Percentiles rank a stretch among this genome's conserved stretches.
Conservation (phyloP, 176 grass and related monocot species). For the Echinochloa phyllopogon region DNA sequence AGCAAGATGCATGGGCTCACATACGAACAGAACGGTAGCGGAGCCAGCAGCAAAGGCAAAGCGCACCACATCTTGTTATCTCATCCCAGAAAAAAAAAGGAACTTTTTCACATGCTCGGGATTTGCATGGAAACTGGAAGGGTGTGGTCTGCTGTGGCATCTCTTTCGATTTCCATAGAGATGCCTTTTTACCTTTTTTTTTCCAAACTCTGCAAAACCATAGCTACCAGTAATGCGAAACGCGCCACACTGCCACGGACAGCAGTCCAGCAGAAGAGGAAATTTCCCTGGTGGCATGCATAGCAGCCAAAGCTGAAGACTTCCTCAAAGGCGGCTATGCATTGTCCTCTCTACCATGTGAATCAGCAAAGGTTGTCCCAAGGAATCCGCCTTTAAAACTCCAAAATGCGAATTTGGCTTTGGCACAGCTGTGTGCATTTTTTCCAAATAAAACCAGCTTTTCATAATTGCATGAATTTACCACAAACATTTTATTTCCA, state of each 20-base stretch:
- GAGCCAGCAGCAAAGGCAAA: constrained; percentile 17
- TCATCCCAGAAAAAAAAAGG: neutral
- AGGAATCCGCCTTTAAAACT: neutral
- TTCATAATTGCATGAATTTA: neutral
- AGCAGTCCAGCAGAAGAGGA: constrained; percentile 4
- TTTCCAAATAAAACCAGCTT: neutral
- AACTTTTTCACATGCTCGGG: neutral
- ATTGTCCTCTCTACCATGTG: neutral
- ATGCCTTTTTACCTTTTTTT: neutral
- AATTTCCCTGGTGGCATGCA: neutral
- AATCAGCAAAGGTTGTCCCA: neutral
- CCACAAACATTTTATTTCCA: neutral
- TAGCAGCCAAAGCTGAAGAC: neutral
- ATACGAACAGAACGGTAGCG: neutral
- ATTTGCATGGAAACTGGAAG: neutral
- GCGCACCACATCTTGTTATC: neutral
- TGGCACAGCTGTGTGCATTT: neutral
- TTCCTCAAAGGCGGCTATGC: neutral
- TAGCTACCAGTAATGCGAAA: neutral
- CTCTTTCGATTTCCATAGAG: neutral
- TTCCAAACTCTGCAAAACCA: neutral
- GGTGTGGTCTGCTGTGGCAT: neutral
- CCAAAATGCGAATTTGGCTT: neutral
- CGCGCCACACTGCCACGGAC: neutral
- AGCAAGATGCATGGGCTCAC: neutral